These are phyloP conservation scores for Daldinia bambusicola DNA, from an alignment of 495 filamentous ascomycete genomes.

Conservation along the genomic window DNA sequence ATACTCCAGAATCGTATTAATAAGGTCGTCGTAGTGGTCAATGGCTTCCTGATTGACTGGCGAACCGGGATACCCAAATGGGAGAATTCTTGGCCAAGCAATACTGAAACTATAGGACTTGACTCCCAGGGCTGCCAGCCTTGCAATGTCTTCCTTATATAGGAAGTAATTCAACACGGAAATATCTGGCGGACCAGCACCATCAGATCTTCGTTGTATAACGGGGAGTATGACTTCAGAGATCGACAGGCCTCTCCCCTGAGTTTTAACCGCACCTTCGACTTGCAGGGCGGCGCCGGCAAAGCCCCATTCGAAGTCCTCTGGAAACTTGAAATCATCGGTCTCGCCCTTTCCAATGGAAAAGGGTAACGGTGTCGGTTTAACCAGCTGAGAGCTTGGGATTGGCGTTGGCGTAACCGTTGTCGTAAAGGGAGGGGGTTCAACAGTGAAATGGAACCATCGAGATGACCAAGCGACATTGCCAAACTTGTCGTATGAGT, in stretches of 20 bases:
- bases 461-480: neutral
- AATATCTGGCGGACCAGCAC: neutral
- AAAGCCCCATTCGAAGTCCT: neutral
- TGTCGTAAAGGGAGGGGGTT: neutral
- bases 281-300: neutral
- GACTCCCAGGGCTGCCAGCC: neutral
- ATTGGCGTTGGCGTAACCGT: neutral
- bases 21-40: slow-evolving; percentile 12
- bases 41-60: slow-evolving; percentile 17
- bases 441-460: neutral
- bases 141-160: neutral
- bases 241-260: neutral
- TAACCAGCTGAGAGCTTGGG: neutral
- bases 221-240: neutral
- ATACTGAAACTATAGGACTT: neutral
- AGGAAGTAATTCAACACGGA: neutral
- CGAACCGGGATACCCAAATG: slow-evolving; percentile 1
- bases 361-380: neutral
- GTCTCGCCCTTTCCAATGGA: neutral
- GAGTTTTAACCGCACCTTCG: neutral
- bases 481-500: neutral
- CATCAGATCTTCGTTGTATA: no score
- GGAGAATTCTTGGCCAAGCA: slow-evolving; percentile 10
- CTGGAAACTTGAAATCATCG: neutral
- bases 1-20: slow-evolving; percentile 5